Evolutionary conservation across 495 filamentous ascomycete species (phyloP).

Genomic region (Penicilliopsis zonata): DNA sequence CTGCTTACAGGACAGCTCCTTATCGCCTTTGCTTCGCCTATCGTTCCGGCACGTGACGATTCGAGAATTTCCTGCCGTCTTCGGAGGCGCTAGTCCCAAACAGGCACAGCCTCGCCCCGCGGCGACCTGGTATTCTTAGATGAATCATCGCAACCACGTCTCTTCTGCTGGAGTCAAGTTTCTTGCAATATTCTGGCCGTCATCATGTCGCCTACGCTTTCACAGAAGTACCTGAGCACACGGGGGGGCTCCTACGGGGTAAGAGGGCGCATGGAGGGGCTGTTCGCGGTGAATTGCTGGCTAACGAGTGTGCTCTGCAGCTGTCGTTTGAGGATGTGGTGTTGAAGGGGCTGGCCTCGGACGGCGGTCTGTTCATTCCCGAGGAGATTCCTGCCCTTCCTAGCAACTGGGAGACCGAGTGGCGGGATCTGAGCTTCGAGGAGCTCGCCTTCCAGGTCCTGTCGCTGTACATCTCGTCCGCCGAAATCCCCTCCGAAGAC

Average conservation of each 20-base stretch:
- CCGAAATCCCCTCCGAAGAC: constrained; percentile 70
- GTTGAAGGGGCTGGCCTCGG: constrained; percentile 77
- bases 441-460: constrained; percentile 67
- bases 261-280: constrained; percentile 12
- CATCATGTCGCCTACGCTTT: constrained; percentile 17
- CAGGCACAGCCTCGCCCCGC: constrained; percentile 2
- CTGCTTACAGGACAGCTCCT: too few species aligned
- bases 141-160: constrained; percentile 6
- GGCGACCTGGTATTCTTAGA: constrained; percentile 3
- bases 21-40: too few species aligned
- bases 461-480: constrained; percentile 66
- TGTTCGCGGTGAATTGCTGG: constrained; percentile 4
- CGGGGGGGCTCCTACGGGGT: constrained; percentile 72
- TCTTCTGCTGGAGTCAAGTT: too few species aligned
- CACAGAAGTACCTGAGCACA: constrained; percentile 72
- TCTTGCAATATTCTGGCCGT: too few species aligned
- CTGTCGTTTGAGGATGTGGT: constrained; percentile 86
- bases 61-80: constrained; percentile 8
- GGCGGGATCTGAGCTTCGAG: constrained; percentile 64
- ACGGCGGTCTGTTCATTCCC: constrained; percentile 85
- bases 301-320: constrained; percentile 26
- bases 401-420: constrained; percentile 32
- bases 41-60: constrained; percentile 11
- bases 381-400: constrained; percentile 57
- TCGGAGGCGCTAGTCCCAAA: constrained; percentile 18